These are phyloP conservation scores for Colletotrichum theobromicola DNA, from an alignment of 2,329 filamentous ascomycete species.

Conservation along the genomic window DNA sequence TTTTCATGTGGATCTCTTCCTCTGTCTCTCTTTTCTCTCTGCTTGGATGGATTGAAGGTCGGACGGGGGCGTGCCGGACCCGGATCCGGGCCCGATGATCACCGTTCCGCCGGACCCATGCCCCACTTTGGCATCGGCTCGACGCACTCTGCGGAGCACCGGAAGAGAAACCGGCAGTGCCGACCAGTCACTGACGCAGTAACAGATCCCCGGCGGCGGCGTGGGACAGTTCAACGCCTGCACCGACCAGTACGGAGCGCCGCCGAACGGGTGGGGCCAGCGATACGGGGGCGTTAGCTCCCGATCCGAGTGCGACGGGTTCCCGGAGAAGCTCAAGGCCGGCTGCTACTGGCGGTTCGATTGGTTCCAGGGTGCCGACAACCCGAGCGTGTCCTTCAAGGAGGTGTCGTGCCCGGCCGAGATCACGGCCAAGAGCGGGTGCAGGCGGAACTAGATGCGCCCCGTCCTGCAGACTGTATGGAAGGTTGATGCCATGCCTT, in stretches of 20 bases:
- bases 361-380: slow-evolving; percentile 66
- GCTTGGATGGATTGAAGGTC: background rate
- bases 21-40: background rate
- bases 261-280: slow-evolving; percentile 57
- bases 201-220: slow-evolving; percentile 57
- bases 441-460: slow-evolving; percentile 26
- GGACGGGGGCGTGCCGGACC: background rate
- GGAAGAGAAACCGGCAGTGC: background rate
- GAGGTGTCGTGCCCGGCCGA: slow-evolving; percentile 60
- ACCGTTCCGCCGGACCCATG: background rate
- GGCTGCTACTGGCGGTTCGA: slow-evolving; percentile 70
- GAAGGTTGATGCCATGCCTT: background rate
- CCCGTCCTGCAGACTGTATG: background rate
- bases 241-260: slow-evolving; percentile 47
- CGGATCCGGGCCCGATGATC: background rate
- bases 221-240: slow-evolving; percentile 56
- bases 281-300: slow-evolving; percentile 63
- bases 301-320: slow-evolving; percentile 54
- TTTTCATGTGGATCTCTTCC: background rate
- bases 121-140: background rate
- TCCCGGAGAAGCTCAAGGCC: slow-evolving; percentile 57
- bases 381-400: slow-evolving; percentile 59
- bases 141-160: background rate
- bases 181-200: background rate
- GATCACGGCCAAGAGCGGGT: slow-evolving; percentile 46